These are phyloP conservation scores for Ascodesmis nigricans DNA, from an alignment of 495 filamentous ascomycete genomes.

Conservation along the genomic window DNA sequence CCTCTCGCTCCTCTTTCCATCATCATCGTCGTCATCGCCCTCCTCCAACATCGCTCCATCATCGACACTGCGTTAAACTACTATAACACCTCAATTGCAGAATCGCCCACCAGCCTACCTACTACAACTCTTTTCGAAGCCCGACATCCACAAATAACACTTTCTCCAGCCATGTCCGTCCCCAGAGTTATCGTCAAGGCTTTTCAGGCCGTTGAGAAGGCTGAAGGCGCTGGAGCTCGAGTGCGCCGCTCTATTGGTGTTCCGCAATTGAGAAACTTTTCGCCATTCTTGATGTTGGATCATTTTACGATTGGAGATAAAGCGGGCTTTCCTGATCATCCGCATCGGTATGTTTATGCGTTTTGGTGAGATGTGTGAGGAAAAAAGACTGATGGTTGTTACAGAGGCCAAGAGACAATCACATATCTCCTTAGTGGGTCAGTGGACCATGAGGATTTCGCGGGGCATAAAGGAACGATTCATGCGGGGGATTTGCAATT, in stretches of 20 bases:
- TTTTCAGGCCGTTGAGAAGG: constrained; percentile 66
- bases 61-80: too few species aligned
- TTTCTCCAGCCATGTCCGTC: constrained; percentile 37
- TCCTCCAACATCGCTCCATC: too few species aligned
- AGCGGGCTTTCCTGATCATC: constrained; percentile 77
- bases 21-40: too few species aligned
- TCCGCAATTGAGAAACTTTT: constrained; percentile 61
- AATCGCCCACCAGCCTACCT: too few species aligned
- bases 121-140: too few species aligned
- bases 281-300: constrained; percentile 93
- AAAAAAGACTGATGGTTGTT: not conserved
- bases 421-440: constrained; percentile 70
- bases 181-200: constrained; percentile 56
- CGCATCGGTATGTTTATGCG: constrained; percentile 29
- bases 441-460: constrained; percentile 91
- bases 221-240: constrained; percentile 72
- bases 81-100: too few species aligned
- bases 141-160: too few species aligned
- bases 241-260: constrained; percentile 82
- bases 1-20: too few species aligned
- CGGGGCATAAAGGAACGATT: constrained; percentile 71
- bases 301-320: constrained; percentile 65
- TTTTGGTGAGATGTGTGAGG: not conserved
- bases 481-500: constrained; percentile 76
- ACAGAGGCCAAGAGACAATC: constrained; percentile 53